Base-by-base conservation (phyloP, 1,284 basidiomycete genomes). In the Pholiota adiposa region DNA sequence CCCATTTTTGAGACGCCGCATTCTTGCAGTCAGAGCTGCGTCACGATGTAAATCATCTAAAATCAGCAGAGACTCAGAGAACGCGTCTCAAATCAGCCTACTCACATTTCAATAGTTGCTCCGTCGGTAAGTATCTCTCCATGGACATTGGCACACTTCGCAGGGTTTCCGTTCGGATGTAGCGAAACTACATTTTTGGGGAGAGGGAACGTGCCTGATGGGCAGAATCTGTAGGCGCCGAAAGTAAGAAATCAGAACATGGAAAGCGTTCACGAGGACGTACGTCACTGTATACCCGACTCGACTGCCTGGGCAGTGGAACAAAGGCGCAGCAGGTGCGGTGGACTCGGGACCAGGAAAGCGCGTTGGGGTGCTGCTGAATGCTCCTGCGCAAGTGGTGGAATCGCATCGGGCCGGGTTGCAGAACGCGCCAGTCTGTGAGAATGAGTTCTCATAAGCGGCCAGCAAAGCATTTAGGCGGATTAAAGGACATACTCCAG, bases 91-190 rank as follows among this genome's bases (percentile, higher is more conserved):
- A n/a, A n/a, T n/a, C n/a, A n/a, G n/a, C n/a, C n/a, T n/a, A 57
- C 66, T 34, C 51, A 70, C 67, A 71, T 66, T 43, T 69, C 65
- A 25, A 72, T 69, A 31, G 69, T 66, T 2, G 69, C 65, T n/a
- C 69, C 69, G 49, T 70, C 69, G 8, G 53, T 60, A 18, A 67
- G 65, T 5, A 65, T 55, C 19, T 54, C 61, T 5, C 60, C 66
- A 27, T 56, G 64, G 34, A 71, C 70, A 27, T 71, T 67, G 6
- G 69, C 56, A 59, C 68, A 71, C 54, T 70, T 72, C n/a, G 55
- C 51, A 1, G 44, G 23, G 34, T 62, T 63, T 9, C 48, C 53
- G 43, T 63, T 63, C 0, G 68, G 67, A 31, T 65, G 63, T 38
- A 72, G 67, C 21, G 34, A n/a, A 25, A 64, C 56, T n/a, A 54